phyloP scores from a whole-genome alignment of 208 protist species.

The Trypanosoma caninum region DNA sequence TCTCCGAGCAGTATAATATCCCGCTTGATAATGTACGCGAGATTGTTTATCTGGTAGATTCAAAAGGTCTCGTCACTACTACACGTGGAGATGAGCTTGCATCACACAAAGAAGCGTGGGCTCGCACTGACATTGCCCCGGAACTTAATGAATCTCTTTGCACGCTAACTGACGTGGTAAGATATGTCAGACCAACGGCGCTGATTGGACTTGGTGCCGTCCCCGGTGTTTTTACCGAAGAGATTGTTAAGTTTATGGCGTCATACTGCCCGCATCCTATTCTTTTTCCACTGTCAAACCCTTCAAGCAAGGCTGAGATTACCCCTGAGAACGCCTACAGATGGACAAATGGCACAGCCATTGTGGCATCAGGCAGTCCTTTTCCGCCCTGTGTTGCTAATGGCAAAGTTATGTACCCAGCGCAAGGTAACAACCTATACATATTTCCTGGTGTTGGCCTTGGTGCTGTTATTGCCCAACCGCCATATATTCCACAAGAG shows the following conservation, averaged over 20 bases:
- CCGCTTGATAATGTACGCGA: constrained; percentile 73
- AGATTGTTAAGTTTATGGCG: constrained; percentile 82
- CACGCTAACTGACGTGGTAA: constrained; percentile 64
- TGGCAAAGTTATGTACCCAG: constrained; percentile 74
- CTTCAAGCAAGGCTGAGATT: constrained; percentile 87
- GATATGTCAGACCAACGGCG: constrained; percentile 93
- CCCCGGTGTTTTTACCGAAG: constrained; percentile 93
- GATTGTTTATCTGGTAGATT: constrained; percentile 92
- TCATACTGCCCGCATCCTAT: constrained; percentile 87
- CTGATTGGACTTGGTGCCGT: constrained; percentile 94
- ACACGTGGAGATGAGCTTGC: constrained; percentile 81
- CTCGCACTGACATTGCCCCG: constrained; percentile 76
- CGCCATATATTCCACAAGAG: constrained; percentile 84
- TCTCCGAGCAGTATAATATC: constrained; percentile 51
- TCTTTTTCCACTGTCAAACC: constrained; percentile 97
- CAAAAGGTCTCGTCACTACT: constrained; percentile 86
- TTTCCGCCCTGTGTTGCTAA: constrained; percentile 90
- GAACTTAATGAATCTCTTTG: constrained; percentile 53
- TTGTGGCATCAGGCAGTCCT: constrained; percentile 96
- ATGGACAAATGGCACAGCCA: constrained; percentile 90
- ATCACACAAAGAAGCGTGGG: constrained; percentile 86
- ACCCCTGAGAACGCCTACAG: constrained; percentile 92
- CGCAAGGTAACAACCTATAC: constrained; percentile 98
- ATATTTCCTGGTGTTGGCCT: constrained; percentile 96
- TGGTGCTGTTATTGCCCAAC: constrained; percentile 68